phyloP scores from a whole-genome alignment of 2,329 filamentous ascomycete genomes.

The Claviceps spartinae region DNA sequence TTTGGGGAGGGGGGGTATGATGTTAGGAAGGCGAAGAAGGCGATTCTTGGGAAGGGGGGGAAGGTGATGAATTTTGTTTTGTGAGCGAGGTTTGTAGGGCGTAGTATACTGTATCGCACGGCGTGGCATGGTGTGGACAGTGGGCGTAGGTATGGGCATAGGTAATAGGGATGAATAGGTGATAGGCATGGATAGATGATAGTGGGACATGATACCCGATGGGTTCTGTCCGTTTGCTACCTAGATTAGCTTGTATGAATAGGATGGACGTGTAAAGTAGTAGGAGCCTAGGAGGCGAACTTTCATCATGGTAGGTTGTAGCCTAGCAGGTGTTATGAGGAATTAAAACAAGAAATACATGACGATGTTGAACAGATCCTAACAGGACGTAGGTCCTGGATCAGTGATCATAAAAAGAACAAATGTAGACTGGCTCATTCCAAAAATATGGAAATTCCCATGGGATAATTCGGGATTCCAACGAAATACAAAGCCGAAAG shows the following conservation, averaged over 20 bases:
- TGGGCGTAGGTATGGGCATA: too few relatives aligned
- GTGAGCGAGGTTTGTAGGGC: slow-evolving; percentile 11
- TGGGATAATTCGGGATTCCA: too few relatives aligned
- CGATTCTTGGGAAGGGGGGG: slow-evolving; percentile 53
- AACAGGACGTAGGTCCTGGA: too few relatives aligned
- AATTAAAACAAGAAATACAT: background rate
- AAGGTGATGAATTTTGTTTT: slow-evolving; percentile 64
- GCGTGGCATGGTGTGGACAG: too few relatives aligned
- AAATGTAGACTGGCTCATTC: too few relatives aligned
- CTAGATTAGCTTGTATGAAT: background rate
- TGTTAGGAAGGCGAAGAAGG: slow-evolving; percentile 42
- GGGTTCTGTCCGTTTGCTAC: background rate
- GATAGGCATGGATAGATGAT: too few relatives aligned
- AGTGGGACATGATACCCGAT: too few relatives aligned
- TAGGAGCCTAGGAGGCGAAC: background rate
- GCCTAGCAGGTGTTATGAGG: background rate
- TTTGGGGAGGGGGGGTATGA: slow-evolving; percentile 33
- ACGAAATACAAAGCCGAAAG: background rate
- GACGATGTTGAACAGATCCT: background rate
- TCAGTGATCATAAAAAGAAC: too few relatives aligned
- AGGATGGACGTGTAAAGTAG: background rate
- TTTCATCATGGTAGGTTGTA: background rate
- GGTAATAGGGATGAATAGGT: too few relatives aligned
- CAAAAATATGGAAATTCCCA: too few relatives aligned
- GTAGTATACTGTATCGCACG: too few relatives aligned